A percentile compares a stretch with the other conserved stretches of the same genome.
phyloP scores from a whole-genome alignment of 225 moss, liverwort and hornwort species.

The Physcomitrium patens region DNA sequence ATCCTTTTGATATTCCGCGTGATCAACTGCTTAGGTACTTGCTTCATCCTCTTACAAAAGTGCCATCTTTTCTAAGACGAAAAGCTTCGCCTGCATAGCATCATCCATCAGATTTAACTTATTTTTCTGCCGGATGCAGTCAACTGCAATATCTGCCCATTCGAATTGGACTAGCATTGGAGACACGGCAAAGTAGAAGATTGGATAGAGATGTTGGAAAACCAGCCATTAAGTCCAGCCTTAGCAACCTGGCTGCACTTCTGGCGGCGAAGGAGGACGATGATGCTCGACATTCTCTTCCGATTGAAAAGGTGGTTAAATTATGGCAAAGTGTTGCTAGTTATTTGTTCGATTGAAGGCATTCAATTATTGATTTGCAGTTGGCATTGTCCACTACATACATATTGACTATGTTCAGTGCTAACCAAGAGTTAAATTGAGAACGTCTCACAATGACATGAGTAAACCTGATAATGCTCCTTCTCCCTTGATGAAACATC shows the following conservation, averaged over 20 bases:
- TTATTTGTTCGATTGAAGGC: constrained; percentile 8
- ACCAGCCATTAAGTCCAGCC: constrained; percentile 63
- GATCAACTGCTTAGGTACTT: constrained; percentile 87
- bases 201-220: constrained; percentile 75
- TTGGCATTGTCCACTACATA: background rate
- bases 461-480: constrained; percentile 10
- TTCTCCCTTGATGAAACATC: background rate
- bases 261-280: constrained; percentile 98
- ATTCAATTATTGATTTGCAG: background rate
- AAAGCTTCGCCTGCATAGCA: constrained; percentile 6
- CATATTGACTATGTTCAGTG: constrained; percentile 1
- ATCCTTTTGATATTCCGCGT: constrained; percentile 89
- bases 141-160: constrained; percentile 91
- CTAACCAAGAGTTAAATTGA: background rate
- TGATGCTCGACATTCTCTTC: constrained; percentile 95
- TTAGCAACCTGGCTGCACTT: constrained; percentile 83
- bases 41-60: constrained; percentile 16
- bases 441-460: background rate
- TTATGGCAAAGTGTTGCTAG: constrained; percentile 4
- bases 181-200: constrained; percentile 81
- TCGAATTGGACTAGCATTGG: constrained; percentile 88
- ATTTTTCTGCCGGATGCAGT: constrained; percentile 47
- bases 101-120: background rate
- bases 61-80: background rate
- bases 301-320: constrained; percentile 90